Evolutionary conservation across 768 basidiomycete species (phyloP), one percentile per base, ranked within the genome.

Genomic region (Polyporus arcularius): DNA sequence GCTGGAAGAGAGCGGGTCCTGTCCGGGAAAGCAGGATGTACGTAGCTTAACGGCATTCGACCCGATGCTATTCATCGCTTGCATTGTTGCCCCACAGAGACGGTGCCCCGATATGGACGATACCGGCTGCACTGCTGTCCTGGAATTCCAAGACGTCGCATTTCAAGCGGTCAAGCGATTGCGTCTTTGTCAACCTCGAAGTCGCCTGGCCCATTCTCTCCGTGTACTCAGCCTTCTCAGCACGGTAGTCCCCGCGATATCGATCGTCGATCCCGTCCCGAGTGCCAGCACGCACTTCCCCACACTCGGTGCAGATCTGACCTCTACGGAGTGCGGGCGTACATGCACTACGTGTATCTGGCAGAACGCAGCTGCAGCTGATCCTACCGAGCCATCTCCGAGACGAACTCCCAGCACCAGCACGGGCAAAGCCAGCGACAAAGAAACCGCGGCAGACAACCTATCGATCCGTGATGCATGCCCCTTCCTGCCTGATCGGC

Each of bases 361-460:
- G 16, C 26, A 11, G 38, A 21, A 39, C n/a, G 42, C 31, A 40
- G 38, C 48, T 39, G 42, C 47, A 30, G 56, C 56, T 53, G 53
- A 55, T 60, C 59, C 59, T 60, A 55, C 59, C 59, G 59, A 60
- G 59, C 42, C 59, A 60, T 50, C 59, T 49, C 59, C 59, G 54
- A 56, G 18, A 61, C 49, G 60, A 50, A 15, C 10, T 12, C 46
- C 8, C 18, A 26, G 21, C 18, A 26, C 12, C 21, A 26, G 21
- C 21, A 26, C 21, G 21, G 28, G 26, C 35, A 11, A 35, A 7
- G 35, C 35, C 35, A 48, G 21, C 21, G 46, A 47, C 46, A 3
- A 26, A 47, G 46, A 26, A 26, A 26, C 10, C 46, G 46, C 10
- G 28, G 28, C 46, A 26, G 21, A 11, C 21, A 26, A 26, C 21